A percentile compares a stretch with the other conserved stretches of the same genome.
Conservation (phyloP, 805 yeast genomes). For the Candida mattraensis region DNA sequence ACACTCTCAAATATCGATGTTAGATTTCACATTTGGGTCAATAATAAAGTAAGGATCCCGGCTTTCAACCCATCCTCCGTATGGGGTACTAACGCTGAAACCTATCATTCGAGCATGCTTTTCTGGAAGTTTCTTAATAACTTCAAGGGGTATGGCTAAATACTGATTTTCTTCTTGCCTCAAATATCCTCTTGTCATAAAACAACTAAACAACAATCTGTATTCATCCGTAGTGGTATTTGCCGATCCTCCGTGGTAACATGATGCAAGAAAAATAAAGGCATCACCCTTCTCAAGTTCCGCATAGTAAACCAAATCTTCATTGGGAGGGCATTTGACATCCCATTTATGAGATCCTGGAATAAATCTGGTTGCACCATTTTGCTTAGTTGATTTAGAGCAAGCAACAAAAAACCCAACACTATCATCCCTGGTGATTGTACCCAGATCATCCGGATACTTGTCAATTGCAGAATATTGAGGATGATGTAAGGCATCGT, state of each 20-base stretch:
- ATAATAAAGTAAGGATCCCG: constrained; percentile 12
- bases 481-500: constrained; percentile 28
- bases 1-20: constrained; percentile 9
- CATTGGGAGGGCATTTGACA: constrained; percentile 25
- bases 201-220: constrained; percentile 27
- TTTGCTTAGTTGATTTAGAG: constrained; percentile 22
- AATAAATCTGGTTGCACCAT: constrained; percentile 35
- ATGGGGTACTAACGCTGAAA: constrained; percentile 17
- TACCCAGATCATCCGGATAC: constrained; percentile 15
- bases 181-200: constrained; percentile 31
- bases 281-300: constrained; percentile 35
- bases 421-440: constrained; percentile 23
- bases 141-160: constrained; percentile 25
- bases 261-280: constrained; percentile 31
- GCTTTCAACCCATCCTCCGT: constrained; percentile 18
- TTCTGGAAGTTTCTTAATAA: constrained; percentile 18
- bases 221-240: constrained; percentile 28
- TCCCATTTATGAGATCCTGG: constrained; percentile 39
- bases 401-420: constrained; percentile 26
- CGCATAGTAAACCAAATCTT: constrained; percentile 24
- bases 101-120: constrained; percentile 20
- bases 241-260: constrained; percentile 34
- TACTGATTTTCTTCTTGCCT: constrained; percentile 34
- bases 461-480: constrained; percentile 14
- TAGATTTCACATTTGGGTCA: constrained; percentile 8